A percentile compares a stretch with the other conserved stretches of the same genome.
These are phyloP conservation scores for Bruguiera sexangula DNA, from an alignment of 345 rosid genomes.

Conservation along the genomic window DNA sequence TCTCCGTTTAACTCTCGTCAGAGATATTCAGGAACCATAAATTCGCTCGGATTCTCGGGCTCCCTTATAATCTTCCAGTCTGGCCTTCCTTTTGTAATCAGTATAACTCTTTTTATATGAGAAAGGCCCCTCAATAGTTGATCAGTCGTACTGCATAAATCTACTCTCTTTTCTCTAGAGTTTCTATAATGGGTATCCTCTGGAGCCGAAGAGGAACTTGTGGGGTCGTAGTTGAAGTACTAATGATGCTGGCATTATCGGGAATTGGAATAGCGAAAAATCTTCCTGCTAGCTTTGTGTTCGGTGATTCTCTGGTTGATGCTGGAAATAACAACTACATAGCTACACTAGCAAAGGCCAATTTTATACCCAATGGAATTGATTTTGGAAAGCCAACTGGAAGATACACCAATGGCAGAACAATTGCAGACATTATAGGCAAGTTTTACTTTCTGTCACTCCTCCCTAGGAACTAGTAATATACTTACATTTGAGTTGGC, in stretches of 20 bases:
- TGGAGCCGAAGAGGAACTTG: background rate
- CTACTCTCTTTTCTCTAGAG: background rate
- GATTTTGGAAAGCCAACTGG: constrained; percentile 75
- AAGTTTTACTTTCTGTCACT: constrained; percentile 10
- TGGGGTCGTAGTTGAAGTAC: background rate
- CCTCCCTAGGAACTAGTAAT: background rate
- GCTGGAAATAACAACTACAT: constrained; percentile 81
- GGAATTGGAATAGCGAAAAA: constrained; percentile 20
- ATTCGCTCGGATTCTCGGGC: no score
- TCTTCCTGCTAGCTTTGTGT: constrained; percentile 52
- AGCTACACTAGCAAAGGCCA: constrained; percentile 55
- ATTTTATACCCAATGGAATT: constrained; percentile 63
- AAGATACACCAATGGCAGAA: constrained; percentile 74
- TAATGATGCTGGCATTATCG: constrained; percentile 13
- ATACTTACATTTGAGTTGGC: no score
- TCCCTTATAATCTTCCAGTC: no score
- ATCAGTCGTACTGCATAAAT: background rate
- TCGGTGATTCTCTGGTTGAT: constrained; percentile 78
- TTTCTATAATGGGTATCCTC: constrained; percentile 14
- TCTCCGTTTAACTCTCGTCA: no score
- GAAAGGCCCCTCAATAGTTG: background rate
- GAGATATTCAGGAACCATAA: no score
- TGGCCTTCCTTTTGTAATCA: no score
- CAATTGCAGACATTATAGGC: constrained; percentile 73
- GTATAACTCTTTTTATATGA: background rate